phyloP scores from a whole-genome alignment of 495 filamentous ascomycete genomes.

The Neurospora discreta region DNA sequence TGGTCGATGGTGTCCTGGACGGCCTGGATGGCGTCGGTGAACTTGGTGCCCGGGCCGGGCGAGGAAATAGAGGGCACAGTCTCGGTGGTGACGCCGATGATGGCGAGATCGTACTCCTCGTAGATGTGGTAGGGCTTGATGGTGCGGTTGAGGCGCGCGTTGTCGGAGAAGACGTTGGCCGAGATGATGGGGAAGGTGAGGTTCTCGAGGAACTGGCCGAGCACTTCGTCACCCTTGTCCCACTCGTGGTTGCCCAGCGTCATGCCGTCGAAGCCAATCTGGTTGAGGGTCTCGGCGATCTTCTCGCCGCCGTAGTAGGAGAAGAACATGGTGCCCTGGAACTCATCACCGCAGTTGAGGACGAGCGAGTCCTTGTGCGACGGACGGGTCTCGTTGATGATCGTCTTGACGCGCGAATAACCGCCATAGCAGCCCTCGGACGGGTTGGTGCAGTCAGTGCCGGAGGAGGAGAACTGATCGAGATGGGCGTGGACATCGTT shows the following conservation, averaged over 20 bases:
- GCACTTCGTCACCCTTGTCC: slow-evolving; percentile 39
- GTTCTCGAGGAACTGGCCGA: slow-evolving; percentile 42
- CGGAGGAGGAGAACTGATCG: slow-evolving; percentile 43
- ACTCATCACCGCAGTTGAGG: slow-evolving; percentile 49
- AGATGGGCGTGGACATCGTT: slow-evolving; percentile 53
- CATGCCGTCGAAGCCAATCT: slow-evolving; percentile 48
- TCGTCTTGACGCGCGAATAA: slow-evolving; percentile 43
- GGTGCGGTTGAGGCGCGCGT: slow-evolving; percentile 38
- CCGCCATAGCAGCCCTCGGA: slow-evolving; percentile 46
- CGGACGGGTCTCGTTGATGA: slow-evolving; percentile 38
- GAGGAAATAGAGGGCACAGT: slow-evolving; percentile 40
- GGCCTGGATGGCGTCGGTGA: slow-evolving; percentile 35
- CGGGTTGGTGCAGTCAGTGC: slow-evolving; percentile 41
- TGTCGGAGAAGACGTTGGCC: slow-evolving; percentile 40
- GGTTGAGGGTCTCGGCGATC: slow-evolving; percentile 49
- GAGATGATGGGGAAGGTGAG: slow-evolving; percentile 48
- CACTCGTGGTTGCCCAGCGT: slow-evolving; percentile 53
- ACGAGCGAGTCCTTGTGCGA: slow-evolving; percentile 41
- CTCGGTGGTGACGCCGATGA: slow-evolving; percentile 48
- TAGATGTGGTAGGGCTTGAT: slow-evolving; percentile 49
- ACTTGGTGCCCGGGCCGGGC: slow-evolving; percentile 39
- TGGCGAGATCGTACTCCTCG: slow-evolving; percentile 39
- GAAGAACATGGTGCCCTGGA: slow-evolving; percentile 51
- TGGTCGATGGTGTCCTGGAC: slow-evolving; percentile 43
- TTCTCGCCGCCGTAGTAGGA: slow-evolving; percentile 48